Base-by-base conservation (phyloP, 345 rosid genomes). In the Adansonia digitata region DNA sequence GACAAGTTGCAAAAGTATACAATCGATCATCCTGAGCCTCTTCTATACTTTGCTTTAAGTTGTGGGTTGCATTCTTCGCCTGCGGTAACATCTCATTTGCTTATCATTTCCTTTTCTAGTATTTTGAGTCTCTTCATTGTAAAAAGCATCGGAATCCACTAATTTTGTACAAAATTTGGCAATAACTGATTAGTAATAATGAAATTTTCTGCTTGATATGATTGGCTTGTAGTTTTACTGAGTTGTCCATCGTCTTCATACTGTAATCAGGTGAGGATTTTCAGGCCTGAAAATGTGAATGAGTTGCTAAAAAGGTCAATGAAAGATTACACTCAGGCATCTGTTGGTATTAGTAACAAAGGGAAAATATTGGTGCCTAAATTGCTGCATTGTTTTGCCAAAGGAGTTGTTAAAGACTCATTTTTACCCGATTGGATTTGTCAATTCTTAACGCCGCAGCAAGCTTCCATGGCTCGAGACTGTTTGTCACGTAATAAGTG, bases 11-110 rank as follows among this genome's bases (percentile, higher is more conserved):
- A 81, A 77, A 81, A 74, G 70, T 86, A 78, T 77, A 72, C 82
- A 18, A 84, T 90, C n/a, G 88, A 85, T 82, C 81, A 85, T 57
- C 85, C 79, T 1, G 92, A 90, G 71, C 94, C 90, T 56, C 92
- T 88, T 55, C 77, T 88, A 22, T 77, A 85, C 27, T 90, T 90
- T 27, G 88, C 88, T 27, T 80, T 90, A 57, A 88, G 92, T 57
- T 86, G 84, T 55, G 92, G 92, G 74, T 79, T 83, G 78, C 81
- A 90, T 73, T 90, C 92, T 75, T 90, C 91, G 52, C 90, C 92
- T 56, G 94, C 94, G 52, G 94, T 90, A 84, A 85, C 83, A 80
- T 52, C 39, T 52, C 48, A 35, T 69, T 40, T 22, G 70, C 64
- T 55, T 60, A 26, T 17, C 29, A 4, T 67, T 77, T 11, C 34